phyloP scores from a whole-genome alignment of 2,329 filamentous ascomycete species.

The Huntiella moniliformis region DNA sequence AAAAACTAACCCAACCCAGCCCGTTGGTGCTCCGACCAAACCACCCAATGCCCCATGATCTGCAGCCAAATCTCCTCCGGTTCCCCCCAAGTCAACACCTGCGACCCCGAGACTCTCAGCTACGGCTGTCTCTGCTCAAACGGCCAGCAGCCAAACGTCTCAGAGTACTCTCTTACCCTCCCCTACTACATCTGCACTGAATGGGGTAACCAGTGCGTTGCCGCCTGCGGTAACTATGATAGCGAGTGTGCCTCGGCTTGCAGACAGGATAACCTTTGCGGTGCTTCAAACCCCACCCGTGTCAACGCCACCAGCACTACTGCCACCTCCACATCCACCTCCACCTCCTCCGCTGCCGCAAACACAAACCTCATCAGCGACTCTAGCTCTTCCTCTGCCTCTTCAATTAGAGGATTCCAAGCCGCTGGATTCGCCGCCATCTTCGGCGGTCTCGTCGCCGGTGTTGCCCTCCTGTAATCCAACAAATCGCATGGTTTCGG shows the following conservation, averaged over 20 bases:
- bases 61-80: slow-evolving; percentile 41
- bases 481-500: no score
- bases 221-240: slow-evolving; percentile 32
- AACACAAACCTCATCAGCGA: slow-evolving; percentile 6
- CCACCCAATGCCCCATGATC: slow-evolving; percentile 48
- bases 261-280: slow-evolving; percentile 50
- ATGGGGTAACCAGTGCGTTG: slow-evolving; percentile 51
- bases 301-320: slow-evolving; percentile 33
- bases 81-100: slow-evolving; percentile 41
- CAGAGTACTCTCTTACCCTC: slow-evolving; percentile 59
- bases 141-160: slow-evolving; percentile 48
- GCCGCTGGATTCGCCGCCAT: slow-evolving; percentile 22
- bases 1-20: slow-evolving; percentile 19
- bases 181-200: slow-evolving; percentile 60
- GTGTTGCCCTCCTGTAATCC: slow-evolving; percentile 23
- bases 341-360: slow-evolving; percentile 8
- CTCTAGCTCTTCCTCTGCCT: slow-evolving; percentile 11
- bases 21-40: slow-evolving; percentile 47
- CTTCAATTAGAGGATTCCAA: slow-evolving; percentile 15
- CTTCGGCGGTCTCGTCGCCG: slow-evolving; percentile 21
- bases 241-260: slow-evolving; percentile 42
- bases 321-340: slow-evolving; percentile 20
- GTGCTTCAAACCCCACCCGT: slow-evolving; percentile 43
- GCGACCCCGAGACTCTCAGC: slow-evolving; percentile 41
- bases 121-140: slow-evolving; percentile 57